A percentile compares a stretch with the other conserved stretches of the same genome.
Evolutionary conservation across 805 yeast species (phyloP).

Genomic region (Zygosaccharomyces rouxii): DNA sequence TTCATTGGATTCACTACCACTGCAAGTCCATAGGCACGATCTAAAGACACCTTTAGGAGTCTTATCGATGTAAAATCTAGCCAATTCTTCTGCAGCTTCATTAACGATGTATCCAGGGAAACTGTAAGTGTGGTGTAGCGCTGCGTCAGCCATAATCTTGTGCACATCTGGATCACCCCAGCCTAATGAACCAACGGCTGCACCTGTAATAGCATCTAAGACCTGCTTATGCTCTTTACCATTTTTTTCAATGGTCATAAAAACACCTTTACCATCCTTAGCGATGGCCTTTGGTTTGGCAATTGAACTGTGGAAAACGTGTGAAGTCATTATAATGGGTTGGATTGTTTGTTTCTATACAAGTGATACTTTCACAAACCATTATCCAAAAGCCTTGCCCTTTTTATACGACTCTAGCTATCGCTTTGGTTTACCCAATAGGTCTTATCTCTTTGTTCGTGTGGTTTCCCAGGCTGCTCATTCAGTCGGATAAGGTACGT

Average conservation of each 20-base stretch:
- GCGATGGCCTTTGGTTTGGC: conserved; percentile 38
- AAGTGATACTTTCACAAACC: not conserved
- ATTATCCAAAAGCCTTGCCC: not conserved
- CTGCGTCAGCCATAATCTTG: conserved; percentile 39
- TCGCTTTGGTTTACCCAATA: not conserved
- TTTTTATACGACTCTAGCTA: not conserved
- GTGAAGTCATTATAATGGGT: conserved; percentile 1
- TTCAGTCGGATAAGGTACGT: not conserved
- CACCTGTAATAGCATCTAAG: conserved; percentile 47
- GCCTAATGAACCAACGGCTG: conserved; percentile 50
- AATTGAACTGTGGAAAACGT: conserved; percentile 43
- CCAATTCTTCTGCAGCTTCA: conserved; percentile 41
- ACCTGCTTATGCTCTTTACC: conserved; percentile 37
- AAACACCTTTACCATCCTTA: conserved; percentile 42
- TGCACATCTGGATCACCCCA: conserved; percentile 37
- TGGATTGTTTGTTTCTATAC: not conserved
- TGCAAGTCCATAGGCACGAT: conserved; percentile 47
- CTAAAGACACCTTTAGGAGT: conserved; percentile 39
- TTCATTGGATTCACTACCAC: conserved; percentile 69
- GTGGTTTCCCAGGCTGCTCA: not conserved
- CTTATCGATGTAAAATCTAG: conserved; percentile 39
- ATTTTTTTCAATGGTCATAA: conserved; percentile 40
- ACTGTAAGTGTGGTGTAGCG: conserved; percentile 37
- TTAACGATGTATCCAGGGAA: conserved; percentile 35
- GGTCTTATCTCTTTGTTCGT: not conserved